Percentiles rank a stretch among this genome's conserved stretches.
phyloP scores from a whole-genome alignment of 305 asterid species.

The Fraxinus xanthoxyloides region DNA sequence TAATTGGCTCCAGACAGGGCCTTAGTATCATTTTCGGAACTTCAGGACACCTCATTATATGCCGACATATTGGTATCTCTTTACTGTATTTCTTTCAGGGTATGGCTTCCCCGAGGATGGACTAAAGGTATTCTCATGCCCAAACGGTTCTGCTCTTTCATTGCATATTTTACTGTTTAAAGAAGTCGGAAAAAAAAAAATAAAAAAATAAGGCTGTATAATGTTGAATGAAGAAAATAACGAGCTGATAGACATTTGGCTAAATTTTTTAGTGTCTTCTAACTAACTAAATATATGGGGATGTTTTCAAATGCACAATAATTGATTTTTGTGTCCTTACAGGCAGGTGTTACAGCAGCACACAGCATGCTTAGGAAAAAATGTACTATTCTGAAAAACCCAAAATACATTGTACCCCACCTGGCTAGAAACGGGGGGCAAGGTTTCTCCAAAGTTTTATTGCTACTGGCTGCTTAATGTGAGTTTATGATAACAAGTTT shows the following conservation, averaged over 20 bases:
- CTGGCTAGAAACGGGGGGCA: conserved; percentile 52
- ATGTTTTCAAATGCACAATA: neutral
- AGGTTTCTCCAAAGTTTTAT: conserved; percentile 63
- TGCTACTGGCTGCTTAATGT: conserved; percentile 63
- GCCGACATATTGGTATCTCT: too few species aligned
- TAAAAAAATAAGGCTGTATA: neutral
- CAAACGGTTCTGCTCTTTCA: neutral
- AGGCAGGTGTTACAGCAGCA: conserved; percentile 89
- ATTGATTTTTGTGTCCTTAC: conserved; percentile 17
- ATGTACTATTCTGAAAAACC: conserved; percentile 45
- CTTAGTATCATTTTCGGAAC: too few species aligned
- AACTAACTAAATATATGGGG: neutral
- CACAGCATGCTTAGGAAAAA: conserved; percentile 51
- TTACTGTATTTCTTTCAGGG: conserved; percentile 41
- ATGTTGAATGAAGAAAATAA: neutral
- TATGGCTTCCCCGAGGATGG: conserved; percentile 93
- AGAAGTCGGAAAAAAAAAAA: neutral
- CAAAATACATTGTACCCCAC: conserved; percentile 83
- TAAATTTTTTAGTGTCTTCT: neutral
- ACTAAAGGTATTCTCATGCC: neutral
- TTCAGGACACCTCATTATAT: too few species aligned
- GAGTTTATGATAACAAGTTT: conserved; percentile 27
- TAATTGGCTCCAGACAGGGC: too few species aligned
- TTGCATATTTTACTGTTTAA: neutral
- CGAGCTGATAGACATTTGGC: neutral